Evolutionary conservation across 1,139 yeast genomes (phyloP), one percentile per base, ranked within the genome.

Genomic region (Geotrichum europaeum): DNA sequence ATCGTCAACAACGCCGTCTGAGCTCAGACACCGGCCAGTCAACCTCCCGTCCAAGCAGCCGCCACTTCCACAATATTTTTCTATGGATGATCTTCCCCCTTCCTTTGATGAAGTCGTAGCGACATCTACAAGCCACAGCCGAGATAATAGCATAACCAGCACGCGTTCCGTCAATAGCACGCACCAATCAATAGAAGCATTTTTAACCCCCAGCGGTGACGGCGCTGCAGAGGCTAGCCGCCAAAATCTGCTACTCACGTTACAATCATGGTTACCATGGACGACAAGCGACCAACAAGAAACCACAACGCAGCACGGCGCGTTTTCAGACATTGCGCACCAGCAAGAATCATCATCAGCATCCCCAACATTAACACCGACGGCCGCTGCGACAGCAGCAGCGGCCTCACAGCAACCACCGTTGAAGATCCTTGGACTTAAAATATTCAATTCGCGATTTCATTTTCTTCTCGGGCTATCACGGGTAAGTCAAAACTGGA

Each of bases 401-500:
- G 18, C 43, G 43, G 22, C 32, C n/a, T 49, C 51, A 4, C 56
- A 60, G 51, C 63, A 63, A 34, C 66, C 66, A 45, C 70, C 73
- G 40, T 73, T 86, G 56, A 86, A 86, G 69, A 77, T 77, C 51
- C 73, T 86, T 51, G 92, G 92, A 0, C 76, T 86, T 60, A 83
- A 83, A 67, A 81, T 87, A 63, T 77, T 89, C 62, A 86, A 86
- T 66, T 89, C 95, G 1, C 79, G 85, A 63, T 92, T 89, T 67
- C 96, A 89, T 70, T 81, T 88, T 65, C 80, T 88, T 10, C 78
- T 91, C 64, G 70, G 68, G 6, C 64, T 71, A 1, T 68, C 75
- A 15, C 64, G 76, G 12, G 68, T 69, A 58, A 40, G 67, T 62
- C n/a, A 15, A 20, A 43, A n/a, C 18, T 20, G 10, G 10, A 5